Conservation (phyloP, 805 yeast species). For the Pachysolen tannophilus region DNA sequence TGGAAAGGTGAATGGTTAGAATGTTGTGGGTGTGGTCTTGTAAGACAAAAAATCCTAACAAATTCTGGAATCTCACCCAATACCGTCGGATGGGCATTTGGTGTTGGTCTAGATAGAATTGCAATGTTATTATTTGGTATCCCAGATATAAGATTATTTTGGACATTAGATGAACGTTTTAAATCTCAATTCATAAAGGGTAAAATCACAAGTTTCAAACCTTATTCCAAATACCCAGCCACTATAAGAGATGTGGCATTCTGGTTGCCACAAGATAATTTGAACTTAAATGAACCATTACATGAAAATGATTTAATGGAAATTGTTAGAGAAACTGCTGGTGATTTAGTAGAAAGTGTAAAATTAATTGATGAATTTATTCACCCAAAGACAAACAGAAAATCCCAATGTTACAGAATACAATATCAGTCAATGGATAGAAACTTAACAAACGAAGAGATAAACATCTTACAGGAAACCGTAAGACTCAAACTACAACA, state of each 20-base stretch:
- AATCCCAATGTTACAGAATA: slow-evolving; percentile 81
- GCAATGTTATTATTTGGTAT: slow-evolving; percentile 95
- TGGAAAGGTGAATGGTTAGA: slow-evolving; percentile 99
- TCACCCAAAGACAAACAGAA: slow-evolving; percentile 74
- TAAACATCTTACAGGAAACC: slow-evolving; percentile 61
- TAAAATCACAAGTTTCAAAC: slow-evolving; percentile 63
- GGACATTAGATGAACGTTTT: slow-evolving; percentile 82
- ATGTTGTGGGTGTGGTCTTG: slow-evolving; percentile 93
- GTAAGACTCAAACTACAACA: slow-evolving; percentile 52
- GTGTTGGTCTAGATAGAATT: slow-evolving; percentile 87
- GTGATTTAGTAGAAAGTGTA: slow-evolving; percentile 86
- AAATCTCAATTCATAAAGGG: slow-evolving; percentile 61
- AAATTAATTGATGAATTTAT: slow-evolving; percentile 69
- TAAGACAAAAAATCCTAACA: slow-evolving; percentile 65
- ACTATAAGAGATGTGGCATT: slow-evolving; percentile 83
- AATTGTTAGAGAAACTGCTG: slow-evolving; percentile 74
- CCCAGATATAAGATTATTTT: slow-evolving; percentile 89
- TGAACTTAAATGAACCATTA: slow-evolving; percentile 27
- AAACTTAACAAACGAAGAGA: slow-evolving; percentile 76
- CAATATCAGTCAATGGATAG: slow-evolving; percentile 96
- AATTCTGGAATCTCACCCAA: slow-evolving; percentile 64
- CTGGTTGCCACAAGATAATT: slow-evolving; percentile 58
- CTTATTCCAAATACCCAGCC: slow-evolving; percentile 89
- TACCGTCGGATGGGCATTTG: slow-evolving; percentile 94
- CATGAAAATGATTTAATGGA: slow-evolving; percentile 95